phyloP scores from a whole-genome alignment of 2,329 filamentous ascomycete species.

The Cladophialophora yegresii region DNA sequence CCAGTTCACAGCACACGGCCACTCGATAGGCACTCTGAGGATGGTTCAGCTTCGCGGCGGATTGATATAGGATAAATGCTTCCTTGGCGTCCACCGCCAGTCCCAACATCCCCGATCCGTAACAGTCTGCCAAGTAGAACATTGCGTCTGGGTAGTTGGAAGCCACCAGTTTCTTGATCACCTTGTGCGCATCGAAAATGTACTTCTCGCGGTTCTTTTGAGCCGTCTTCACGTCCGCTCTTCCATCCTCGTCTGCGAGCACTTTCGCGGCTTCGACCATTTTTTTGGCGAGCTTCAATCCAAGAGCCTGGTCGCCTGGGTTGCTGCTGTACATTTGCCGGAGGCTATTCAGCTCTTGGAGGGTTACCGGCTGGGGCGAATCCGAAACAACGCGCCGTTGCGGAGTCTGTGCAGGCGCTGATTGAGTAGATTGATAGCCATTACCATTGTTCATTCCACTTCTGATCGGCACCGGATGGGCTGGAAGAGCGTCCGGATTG shows the following conservation, averaged over 20 bases:
- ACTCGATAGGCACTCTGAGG: constrained; percentile 87
- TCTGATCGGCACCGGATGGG: constrained; percentile 58
- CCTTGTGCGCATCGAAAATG: constrained; percentile 81
- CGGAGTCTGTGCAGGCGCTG: constrained; percentile 6
- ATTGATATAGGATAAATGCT: constrained; percentile 90
- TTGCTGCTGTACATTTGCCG: constrained; percentile 69
- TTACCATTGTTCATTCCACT: constrained; percentile 43
- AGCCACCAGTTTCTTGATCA: constrained; percentile 81
- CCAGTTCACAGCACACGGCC: constrained; percentile 95
- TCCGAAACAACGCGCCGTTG: constrained; percentile 11
- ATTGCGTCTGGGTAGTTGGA: constrained; percentile 79
- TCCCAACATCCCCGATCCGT: constrained; percentile 78
- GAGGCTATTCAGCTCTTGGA: constrained; percentile 74
- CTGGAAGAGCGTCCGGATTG: constrained; percentile 58
- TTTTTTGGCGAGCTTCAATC: constrained; percentile 75
- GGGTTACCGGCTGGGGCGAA: constrained; percentile 61
- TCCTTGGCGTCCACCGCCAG: constrained; percentile 83
- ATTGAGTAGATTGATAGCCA: constrained; percentile 28
- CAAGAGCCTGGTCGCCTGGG: constrained; percentile 69
- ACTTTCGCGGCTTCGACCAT: constrained; percentile 81
- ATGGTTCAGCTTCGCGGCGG: constrained; percentile 86
- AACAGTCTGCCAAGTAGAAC: constrained; percentile 89
- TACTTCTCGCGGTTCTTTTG: constrained; percentile 76
- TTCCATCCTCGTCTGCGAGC: constrained; percentile 73
- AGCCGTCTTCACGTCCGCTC: constrained; percentile 65